These are phyloP conservation scores for Phylloporus arenicola DNA, from an alignment of 768 basidiomycete genomes.

Conservation along the genomic window DNA sequence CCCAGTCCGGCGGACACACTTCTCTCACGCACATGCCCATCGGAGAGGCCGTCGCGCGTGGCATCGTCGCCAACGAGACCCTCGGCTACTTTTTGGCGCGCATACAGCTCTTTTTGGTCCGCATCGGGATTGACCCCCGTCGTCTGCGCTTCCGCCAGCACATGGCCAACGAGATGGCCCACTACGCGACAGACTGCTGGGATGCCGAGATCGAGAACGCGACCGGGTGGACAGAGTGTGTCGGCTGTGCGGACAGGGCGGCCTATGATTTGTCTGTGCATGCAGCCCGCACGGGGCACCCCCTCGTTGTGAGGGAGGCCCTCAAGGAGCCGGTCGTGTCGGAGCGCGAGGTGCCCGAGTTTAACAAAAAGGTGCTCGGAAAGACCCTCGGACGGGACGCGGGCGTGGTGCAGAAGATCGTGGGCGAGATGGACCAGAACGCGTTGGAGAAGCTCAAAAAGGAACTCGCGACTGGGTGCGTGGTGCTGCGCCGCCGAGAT, in stretches of 20 bases:
- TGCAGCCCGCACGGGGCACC: constrained; percentile 72
- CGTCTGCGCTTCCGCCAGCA: constrained; percentile 94
- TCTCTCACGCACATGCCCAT: constrained; percentile 62
- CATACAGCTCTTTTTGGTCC: constrained; percentile 82
- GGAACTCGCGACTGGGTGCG: constrained; percentile 72
- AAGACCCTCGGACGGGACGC: constrained; percentile 86
- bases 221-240: constrained; percentile 90
- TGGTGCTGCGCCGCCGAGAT: constrained; percentile 8
- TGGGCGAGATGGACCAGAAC: constrained; percentile 63
- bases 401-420: constrained; percentile 53
- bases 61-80: constrained; percentile 93
- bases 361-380: constrained; percentile 85
- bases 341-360: constrained; percentile 72
- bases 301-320: constrained; percentile 80
- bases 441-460: constrained; percentile 60
- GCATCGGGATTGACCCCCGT: constrained; percentile 82
- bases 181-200: constrained; percentile 99
- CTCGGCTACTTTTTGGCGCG: constrained; percentile 96
- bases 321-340: constrained; percentile 80
- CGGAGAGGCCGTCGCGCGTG: constrained; percentile 83
- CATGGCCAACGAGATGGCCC: constrained; percentile 99
- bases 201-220: constrained; percentile 96
- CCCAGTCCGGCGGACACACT: constrained; percentile 73
- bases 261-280: constrained; percentile 96
- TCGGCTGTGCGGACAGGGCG: constrained; percentile 96